phyloP scores from a whole-genome alignment of 495 filamentous ascomycete species.

The Penicillium cosmopolitanum region DNA sequence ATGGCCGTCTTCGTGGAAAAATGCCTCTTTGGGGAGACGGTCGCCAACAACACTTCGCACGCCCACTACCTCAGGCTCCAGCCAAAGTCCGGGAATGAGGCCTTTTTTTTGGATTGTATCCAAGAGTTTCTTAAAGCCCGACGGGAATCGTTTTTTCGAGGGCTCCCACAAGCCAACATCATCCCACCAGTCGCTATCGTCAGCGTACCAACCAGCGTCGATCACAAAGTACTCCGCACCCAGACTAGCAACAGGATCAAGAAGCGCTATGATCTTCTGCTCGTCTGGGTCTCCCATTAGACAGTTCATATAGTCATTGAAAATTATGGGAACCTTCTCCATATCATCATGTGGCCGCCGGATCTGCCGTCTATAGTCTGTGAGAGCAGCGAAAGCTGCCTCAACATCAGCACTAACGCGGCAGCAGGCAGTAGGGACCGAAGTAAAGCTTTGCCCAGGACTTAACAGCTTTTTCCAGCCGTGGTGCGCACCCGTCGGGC shows the following conservation, averaged over 20 bases:
- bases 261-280: conserved; percentile 28
- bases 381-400: not conserved
- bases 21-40: not conserved
- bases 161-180: conserved; percentile 34
- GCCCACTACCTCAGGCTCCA: not conserved
- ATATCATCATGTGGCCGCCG: conserved; percentile 23
- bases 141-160: conserved; percentile 29
- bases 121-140: conserved; percentile 18
- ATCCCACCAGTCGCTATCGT: conserved; percentile 33
- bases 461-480: not conserved
- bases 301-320: conserved; percentile 39
- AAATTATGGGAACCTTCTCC: conserved; percentile 25
- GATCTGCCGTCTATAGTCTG: not conserved
- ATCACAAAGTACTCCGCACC: conserved; percentile 30
- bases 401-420: not conserved
- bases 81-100: not conserved
- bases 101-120: not conserved
- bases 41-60: not conserved
- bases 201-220: conserved; percentile 34
- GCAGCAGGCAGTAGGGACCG: not conserved
- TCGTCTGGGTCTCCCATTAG: conserved; percentile 34
- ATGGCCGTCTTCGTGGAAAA: not conserved
- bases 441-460: not conserved
- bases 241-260: conserved; percentile 12
- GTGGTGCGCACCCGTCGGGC: conserved; percentile 12